A percentile compares a stretch with the other conserved stretches of the same genome.
phyloP scores from a whole-genome alignment of 129 eudicot genomes.

The Artemisia annua region DNA sequence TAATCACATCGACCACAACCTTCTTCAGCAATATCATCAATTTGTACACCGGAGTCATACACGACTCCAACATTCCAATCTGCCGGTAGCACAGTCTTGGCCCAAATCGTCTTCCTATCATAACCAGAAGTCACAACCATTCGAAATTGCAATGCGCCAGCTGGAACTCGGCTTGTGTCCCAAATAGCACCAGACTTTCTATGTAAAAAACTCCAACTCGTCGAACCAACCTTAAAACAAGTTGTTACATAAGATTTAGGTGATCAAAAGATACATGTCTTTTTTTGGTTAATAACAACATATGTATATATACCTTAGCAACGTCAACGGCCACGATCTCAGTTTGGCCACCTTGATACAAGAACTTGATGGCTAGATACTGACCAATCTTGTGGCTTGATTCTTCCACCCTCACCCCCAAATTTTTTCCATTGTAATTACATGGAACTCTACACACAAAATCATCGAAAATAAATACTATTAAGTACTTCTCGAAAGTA shows the following conservation, averaged over 20 bases:
- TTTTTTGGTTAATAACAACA: neutral
- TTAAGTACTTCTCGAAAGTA: too few species aligned
- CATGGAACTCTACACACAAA: slow-evolving; percentile 61
- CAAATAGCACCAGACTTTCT: slow-evolving; percentile 80
- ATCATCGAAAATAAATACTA: neutral
- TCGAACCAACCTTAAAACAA: slow-evolving; percentile 51
- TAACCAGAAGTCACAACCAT: slow-evolving; percentile 67
- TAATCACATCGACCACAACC: slow-evolving; percentile 66
- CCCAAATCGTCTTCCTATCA: slow-evolving; percentile 56
- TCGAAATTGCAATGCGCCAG: slow-evolving; percentile 61
- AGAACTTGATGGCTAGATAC: slow-evolving; percentile 60
- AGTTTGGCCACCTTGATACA: slow-evolving; percentile 94
- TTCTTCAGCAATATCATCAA: slow-evolving; percentile 69
- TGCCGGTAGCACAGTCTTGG: slow-evolving; percentile 57
- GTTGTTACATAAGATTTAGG: neutral
- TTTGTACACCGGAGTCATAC: slow-evolving; percentile 71
- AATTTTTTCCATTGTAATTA: slow-evolving; percentile 59
- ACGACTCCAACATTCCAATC: slow-evolving; percentile 60
- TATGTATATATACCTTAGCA: slow-evolving; percentile 44
- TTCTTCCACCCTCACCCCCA: slow-evolving; percentile 82
- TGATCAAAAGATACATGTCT: neutral
- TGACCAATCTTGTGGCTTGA: slow-evolving; percentile 53
- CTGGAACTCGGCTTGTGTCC: slow-evolving; percentile 62
- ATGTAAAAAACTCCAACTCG: slow-evolving; percentile 58
- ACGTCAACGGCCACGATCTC: slow-evolving; percentile 65